Evolutionary conservation across 345 rosid species (phyloP).

Genomic region (Hypericum androsaemum): DNA sequence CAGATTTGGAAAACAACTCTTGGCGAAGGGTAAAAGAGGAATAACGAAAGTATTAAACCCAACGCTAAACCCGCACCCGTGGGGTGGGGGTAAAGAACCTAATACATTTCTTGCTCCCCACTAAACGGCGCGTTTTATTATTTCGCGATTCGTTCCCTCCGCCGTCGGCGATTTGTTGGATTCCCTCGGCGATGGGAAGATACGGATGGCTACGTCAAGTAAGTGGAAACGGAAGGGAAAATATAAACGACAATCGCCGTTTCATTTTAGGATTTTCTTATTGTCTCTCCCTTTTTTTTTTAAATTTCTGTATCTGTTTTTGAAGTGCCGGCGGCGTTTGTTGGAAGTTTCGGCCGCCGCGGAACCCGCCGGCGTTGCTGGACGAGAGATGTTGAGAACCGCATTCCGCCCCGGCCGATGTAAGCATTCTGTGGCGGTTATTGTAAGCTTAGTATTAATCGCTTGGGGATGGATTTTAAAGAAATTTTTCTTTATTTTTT

Average conservation of each 20-base stretch:
- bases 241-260: conserved; percentile 1
- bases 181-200: conserved; percentile 31
- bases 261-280: neutral
- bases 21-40: too few relatives aligned
- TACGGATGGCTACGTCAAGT: conserved; percentile 43
- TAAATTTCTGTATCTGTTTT: neutral
- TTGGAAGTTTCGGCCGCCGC: conserved; percentile 18
- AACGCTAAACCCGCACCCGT: too few relatives aligned
- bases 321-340: conserved; percentile 47
- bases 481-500: conserved; percentile 1
- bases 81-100: too few relatives aligned
- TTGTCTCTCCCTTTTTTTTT: neutral
- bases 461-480: neutral
- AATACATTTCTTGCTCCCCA: too few relatives aligned
- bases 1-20: too few relatives aligned
- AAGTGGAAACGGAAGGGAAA: too few relatives aligned
- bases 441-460: neutral
- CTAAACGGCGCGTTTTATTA: too few relatives aligned
- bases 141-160: neutral
- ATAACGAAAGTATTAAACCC: too few relatives aligned
- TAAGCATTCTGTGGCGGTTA: conserved; percentile 11
- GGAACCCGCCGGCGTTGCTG: conserved; percentile 21
- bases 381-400: conserved; percentile 11
- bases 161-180: neutral
- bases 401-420: conserved; percentile 27